Conservation (phyloP, 345 rosid species). For the Gossypium rotundifolium region DNA sequence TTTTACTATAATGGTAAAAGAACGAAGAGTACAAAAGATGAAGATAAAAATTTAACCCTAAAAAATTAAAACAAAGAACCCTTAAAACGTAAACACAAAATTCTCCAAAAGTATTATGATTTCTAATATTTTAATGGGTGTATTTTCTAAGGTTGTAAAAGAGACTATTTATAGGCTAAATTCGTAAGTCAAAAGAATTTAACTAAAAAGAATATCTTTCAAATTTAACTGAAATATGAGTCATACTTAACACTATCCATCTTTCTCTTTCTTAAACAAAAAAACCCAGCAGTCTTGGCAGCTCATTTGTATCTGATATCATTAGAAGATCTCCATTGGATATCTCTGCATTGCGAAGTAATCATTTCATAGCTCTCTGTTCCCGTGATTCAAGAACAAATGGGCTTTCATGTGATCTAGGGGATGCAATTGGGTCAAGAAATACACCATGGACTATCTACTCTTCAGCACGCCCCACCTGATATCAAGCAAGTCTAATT, state of each 20-base stretch:
- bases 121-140: too few species aligned
- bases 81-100: too few species aligned
- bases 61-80: too few species aligned
- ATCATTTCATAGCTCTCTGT: conserved; percentile 55
- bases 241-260: too few species aligned
- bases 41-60: too few species aligned
- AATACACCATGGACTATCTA: conserved; percentile 60
- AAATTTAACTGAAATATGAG: too few species aligned
- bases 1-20: too few species aligned
- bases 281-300: conserved; percentile 46
- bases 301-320: conserved; percentile 80
- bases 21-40: too few species aligned
- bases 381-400: conserved; percentile 62
- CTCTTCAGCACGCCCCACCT: conserved; percentile 39
- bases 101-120: too few species aligned
- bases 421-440: conserved; percentile 41
- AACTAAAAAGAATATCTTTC: too few species aligned
- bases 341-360: conserved; percentile 58
- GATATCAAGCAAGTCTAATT: conserved; percentile 58
- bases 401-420: conserved; percentile 43
- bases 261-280: too few species aligned
- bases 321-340: conserved; percentile 66
- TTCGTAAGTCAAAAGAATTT: rapidly evolving
- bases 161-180: rapidly evolving
- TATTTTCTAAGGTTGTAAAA: too few species aligned